Conservation (phyloP, 2,329 filamentous ascomycete genomes). For the Aspergillus thermomutatus region DNA sequence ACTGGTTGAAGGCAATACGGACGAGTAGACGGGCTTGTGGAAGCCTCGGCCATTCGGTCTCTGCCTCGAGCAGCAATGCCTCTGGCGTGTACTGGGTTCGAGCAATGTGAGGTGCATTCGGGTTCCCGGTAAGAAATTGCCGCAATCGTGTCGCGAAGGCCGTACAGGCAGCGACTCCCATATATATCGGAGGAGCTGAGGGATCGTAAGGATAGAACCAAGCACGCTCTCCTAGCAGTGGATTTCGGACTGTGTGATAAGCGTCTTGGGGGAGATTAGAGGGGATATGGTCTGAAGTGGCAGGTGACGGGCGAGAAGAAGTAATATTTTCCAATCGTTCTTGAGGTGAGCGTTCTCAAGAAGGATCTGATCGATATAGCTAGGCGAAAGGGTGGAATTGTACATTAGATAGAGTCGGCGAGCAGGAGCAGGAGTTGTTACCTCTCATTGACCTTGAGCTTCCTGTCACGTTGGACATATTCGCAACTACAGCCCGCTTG, state of each 20-base stretch:
- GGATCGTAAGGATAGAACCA: slow-evolving; percentile 29
- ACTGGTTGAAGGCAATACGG: slow-evolving; percentile 26
- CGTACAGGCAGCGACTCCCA: slow-evolving; percentile 33
- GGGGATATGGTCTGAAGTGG: background rate
- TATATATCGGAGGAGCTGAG: slow-evolving; percentile 24
- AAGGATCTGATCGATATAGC: slow-evolving; percentile 26
- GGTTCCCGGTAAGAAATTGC: slow-evolving; percentile 23
- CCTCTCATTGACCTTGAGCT: slow-evolving; percentile 29
- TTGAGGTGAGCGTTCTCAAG: slow-evolving; percentile 12
- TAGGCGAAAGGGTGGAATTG: slow-evolving; percentile 1
- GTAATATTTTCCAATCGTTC: slow-evolving; percentile 5
- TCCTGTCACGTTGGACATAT: slow-evolving; percentile 38
- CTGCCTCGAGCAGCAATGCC: slow-evolving; percentile 11
- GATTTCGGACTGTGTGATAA: slow-evolving; percentile 13
- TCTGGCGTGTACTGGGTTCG: slow-evolving; percentile 23
- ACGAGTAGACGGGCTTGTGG: slow-evolving; percentile 29
- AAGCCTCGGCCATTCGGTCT: slow-evolving; percentile 25
- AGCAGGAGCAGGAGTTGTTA: background rate
- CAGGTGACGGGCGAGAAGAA: slow-evolving; percentile 1
- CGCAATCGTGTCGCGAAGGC: slow-evolving; percentile 33
- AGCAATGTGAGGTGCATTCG: slow-evolving; percentile 19
- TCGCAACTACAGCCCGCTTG: slow-evolving; percentile 31
- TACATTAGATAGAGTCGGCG: too few species aligned
- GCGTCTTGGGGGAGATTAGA: background rate
- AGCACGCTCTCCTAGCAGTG: slow-evolving; percentile 22